Evolutionary conservation across 768 basidiomycete genomes (phyloP), one percentile per base, ranked within the genome.

Genomic region (Mycena belliarum): DNA sequence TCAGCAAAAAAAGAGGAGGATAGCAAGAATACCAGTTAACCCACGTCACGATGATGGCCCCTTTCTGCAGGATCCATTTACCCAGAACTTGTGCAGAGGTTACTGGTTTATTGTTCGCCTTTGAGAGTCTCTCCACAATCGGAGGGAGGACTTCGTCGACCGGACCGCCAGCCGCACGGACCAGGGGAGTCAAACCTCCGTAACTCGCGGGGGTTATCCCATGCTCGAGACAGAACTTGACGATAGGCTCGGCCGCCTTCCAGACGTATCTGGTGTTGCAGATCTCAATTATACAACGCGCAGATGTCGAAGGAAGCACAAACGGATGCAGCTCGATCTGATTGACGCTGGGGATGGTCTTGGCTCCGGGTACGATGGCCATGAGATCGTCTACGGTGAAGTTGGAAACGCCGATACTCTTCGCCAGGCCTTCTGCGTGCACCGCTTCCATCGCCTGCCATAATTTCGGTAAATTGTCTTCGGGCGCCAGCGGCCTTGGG

Each of bases 281-380:
- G 23, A 26, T 46, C n/a, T 53, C 53, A 48, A 41, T 37, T 44
- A 52, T 11, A 23, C 33, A 8, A 12, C 3, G 18, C 10, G 21
- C 4, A 40, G 16, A 3, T 2, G 16, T 15, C 11, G 0, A 29
- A 29, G 20, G 46, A 37, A 10, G 11, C 11, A 38, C 62, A 14
- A 89, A 91, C 12, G 90, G 88, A 67, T 89, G 86, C 29, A 90
- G 73, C 57, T 80, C 78, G 47, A 91, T 86, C 85, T 89, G 89
- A 65, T 91, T 90, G 24, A 87, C 85, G 6, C 84, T 84, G 4
- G 89, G 88, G 20, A 75, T 73, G 51, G 87, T 70, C 25, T 75
- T 77, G 5, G 82, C 84, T 7, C 62, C 70, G 38, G 79, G 78
- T 50, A 87, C 56, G 10, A 90, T 69, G 23, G 73, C 70, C 65